Evolutionary conservation across 176 grass and related monocot genomes (phyloP), one percentile per base, ranked within the genome.

Genomic region (Melocanna baccifera): DNA sequence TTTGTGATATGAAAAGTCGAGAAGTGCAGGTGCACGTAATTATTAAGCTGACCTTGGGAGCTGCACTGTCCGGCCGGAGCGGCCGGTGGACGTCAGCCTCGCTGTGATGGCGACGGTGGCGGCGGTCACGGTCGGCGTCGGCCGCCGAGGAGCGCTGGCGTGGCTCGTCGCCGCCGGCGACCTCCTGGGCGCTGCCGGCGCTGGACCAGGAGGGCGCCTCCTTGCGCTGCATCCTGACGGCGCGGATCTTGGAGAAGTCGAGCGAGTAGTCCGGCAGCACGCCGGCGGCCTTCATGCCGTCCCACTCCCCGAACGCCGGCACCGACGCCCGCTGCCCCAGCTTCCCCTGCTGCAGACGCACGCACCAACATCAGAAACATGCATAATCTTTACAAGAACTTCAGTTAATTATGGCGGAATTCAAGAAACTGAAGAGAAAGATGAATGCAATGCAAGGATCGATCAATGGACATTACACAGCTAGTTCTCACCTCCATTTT

Each of bases 271-370:
- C 91, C 66, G 77, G 88, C 66, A 79, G 9, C 48, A 71, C 67
- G 74, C 83, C 83, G 62, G 37, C 83, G 58, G 62, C 80, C 69
- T 92, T 88, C 68, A 56, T 86, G 28, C 57, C 56, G 46, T 90
- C 83, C 94, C 92, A 97, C 23, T 90, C 90, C 30, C 94, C 94
- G 77, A 97, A 97, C 84, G 88, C 80, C 83, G 94, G 92, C 71
- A 94, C 86, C 29, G 92, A 86, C 71, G 87, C 55, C 39, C 80
- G 52, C 86, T 48, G 71, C 80, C 39, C 18, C 62, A 77, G 9
- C 16, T 68, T 30, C 26, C 75, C 55, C 72, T 73, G 55, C 72
- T 73, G 55, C 77, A 43, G 42, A 63, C 10, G 8, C 41, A 16
- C 1, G 1, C 7, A 43, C 12, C 37, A 18, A 43, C 62, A 37